phyloP scores from a whole-genome alignment of 208 protist species.

The Porcisia deanei region DNA sequence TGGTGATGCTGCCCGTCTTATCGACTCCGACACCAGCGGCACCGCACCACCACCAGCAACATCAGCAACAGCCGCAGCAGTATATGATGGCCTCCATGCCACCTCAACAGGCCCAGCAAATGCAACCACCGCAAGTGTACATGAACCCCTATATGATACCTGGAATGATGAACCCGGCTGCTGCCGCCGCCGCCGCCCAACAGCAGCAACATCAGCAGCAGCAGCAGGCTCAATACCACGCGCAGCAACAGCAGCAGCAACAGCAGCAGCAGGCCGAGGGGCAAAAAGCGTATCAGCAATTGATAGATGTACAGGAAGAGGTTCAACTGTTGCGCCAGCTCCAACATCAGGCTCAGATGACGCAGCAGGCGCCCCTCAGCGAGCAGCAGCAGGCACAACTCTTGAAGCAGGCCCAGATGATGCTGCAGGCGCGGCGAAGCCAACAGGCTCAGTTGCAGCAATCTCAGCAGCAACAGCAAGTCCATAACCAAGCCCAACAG shows the following conservation, averaged over 20 bases:
- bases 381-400: slow-evolving; percentile 28
- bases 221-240: slow-evolving; percentile 3
- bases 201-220: slow-evolving; percentile 9
- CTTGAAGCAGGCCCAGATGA: slow-evolving; percentile 18
- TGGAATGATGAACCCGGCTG: slow-evolving; percentile 24
- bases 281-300: slow-evolving; percentile 14
- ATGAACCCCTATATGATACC: slow-evolving; percentile 32
- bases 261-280: slow-evolving; percentile 10
- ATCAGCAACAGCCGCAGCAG: slow-evolving; percentile 20
- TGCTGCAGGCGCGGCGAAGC: slow-evolving; percentile 13
- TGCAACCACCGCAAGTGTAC: slow-evolving; percentile 31
- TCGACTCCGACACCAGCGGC: slow-evolving; percentile 8
- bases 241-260: slow-evolving; percentile 14
- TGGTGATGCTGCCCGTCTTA: slow-evolving; percentile 38
- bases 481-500: slow-evolving; percentile 14
- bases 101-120: slow-evolving; percentile 13
- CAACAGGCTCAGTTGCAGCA: slow-evolving; percentile 22
- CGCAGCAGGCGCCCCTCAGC: slow-evolving; percentile 8
- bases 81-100: slow-evolving; percentile 23
- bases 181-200: slow-evolving; percentile 8
- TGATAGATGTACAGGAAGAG: slow-evolving; percentile 29
- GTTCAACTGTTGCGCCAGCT: slow-evolving; percentile 26
- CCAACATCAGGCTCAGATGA: slow-evolving; percentile 14
- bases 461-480: slow-evolving; percentile 19
- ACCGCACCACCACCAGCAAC: slow-evolving; percentile 5